Base-by-base conservation (phyloP, 495 filamentous ascomycete genomes). In the Tuber melanosporum region DNA sequence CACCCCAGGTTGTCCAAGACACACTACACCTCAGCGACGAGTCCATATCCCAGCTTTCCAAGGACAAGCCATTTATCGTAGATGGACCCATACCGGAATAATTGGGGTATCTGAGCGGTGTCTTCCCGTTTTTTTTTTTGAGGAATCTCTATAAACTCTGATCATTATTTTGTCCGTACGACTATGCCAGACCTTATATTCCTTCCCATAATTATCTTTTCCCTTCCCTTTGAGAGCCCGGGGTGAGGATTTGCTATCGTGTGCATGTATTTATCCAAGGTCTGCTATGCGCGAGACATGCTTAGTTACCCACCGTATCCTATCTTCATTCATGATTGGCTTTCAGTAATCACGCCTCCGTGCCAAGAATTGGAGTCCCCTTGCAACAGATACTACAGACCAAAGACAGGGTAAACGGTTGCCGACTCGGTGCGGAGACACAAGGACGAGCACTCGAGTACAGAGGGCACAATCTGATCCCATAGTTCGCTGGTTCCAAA, bases 1-100 rank as follows among this genome's bases (percentile, higher is more conserved):
- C 90, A 0, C 85, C 85, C 39, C 90, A 91, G 81, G 86, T 92
- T n/a, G 85, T 92, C 39, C 85, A 87, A 66, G 90, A 92, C 79
- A 91, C 89, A 0, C 83, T 92, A 75, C 86, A 89, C 57, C 72
- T 92, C 74, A 86, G 87, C 3, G 86, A 90, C 39, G 82, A 81
- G 26, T 87, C 89, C 0, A 80, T 92, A n/a, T 85, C 83, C 10
- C 79, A 84, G 7, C 80, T 92, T 39, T 90, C 89, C 26, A 89
- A 88, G 76, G 89, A 89, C 70, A 92, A 92, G 84, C 87, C 88
- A 66, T 88, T 88, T 77, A 85, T 92, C 49, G 77, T 82, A 26
- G 62, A 80, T 47, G 81, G 81, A 14, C 75, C 73, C 22, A 76
- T 75, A 0, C 79, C 79, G 73, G 44, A 71, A 79, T 70, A 80